Conservation (phyloP, 1,284 basidiomycete genomes). For the Moniliophthora roreri region DNA sequence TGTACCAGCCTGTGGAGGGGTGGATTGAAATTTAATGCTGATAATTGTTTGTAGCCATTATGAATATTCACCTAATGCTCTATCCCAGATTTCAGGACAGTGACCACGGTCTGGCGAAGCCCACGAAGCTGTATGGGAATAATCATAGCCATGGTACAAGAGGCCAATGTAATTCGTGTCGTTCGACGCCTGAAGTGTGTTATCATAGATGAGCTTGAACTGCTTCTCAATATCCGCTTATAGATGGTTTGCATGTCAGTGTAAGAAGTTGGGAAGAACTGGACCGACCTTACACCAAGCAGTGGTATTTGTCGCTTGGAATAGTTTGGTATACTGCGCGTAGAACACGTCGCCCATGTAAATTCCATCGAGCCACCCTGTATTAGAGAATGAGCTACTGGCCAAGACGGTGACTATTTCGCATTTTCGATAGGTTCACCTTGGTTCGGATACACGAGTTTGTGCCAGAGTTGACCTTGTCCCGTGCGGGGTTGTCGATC, state of each 20-base stretch:
- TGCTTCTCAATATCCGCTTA: slow-evolving; percentile 41
- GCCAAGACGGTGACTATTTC: not conserved
- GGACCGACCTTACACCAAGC: slow-evolving; percentile 32
- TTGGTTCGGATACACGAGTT: slow-evolving; percentile 40
- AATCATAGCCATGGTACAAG: slow-evolving; percentile 51
- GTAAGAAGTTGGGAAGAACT: not conserved
- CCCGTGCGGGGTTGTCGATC: slow-evolving; percentile 40
- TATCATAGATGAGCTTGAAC: slow-evolving; percentile 42
- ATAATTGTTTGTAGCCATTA: not conserved
- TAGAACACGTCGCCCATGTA: slow-evolving; percentile 51
- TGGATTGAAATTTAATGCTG: not conserved
- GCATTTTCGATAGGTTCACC: slow-evolving; percentile 24
- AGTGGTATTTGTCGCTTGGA: slow-evolving; percentile 37
- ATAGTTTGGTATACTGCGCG: slow-evolving; percentile 36
- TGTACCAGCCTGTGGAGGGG: slow-evolving; percentile 37
- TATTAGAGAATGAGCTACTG: not conserved
- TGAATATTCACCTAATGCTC: slow-evolving; percentile 32
- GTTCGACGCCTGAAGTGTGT: slow-evolving; percentile 38
- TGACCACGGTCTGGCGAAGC: slow-evolving; percentile 45
- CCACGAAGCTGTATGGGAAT: slow-evolving; percentile 41
- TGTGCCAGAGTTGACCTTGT: slow-evolving; percentile 47
- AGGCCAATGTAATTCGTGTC: slow-evolving; percentile 39
- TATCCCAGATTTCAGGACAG: slow-evolving; percentile 50
- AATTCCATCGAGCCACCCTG: slow-evolving; percentile 48
- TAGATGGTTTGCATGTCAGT: not conserved